phyloP scores from a whole-genome alignment of 1,284 basidiomycete species.

The Lentinula novae-zelandiae region DNA sequence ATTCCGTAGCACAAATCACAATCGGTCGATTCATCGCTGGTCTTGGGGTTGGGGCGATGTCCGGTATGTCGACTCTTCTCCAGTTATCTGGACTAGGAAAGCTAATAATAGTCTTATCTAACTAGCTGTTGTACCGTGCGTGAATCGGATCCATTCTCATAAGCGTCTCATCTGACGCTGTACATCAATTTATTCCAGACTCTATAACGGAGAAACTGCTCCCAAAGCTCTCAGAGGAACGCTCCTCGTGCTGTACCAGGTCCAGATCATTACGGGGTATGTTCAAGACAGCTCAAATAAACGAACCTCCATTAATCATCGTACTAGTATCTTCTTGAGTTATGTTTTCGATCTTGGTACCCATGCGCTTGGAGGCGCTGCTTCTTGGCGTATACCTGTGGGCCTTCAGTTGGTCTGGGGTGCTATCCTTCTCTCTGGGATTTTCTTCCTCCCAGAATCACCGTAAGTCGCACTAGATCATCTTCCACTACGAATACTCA shows the following conservation, averaged over 20 bases:
- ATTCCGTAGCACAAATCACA: constrained; percentile 59
- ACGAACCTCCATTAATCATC: not conserved
- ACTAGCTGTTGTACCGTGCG: constrained; percentile 65
- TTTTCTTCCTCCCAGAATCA: constrained; percentile 79
- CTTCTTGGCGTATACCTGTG: constrained; percentile 70
- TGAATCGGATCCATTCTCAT: constrained; percentile 4
- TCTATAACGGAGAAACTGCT: constrained; percentile 79
- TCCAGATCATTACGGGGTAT: constrained; percentile 71
- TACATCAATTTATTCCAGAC: constrained; percentile 19
- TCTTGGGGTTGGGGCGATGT: constrained; percentile 75
- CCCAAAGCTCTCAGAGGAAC: constrained; percentile 74
- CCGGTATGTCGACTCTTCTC: constrained; percentile 35
- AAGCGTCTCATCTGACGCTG: not conserved
- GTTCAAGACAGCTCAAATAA: constrained; percentile 14
- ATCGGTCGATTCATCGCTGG: constrained; percentile 70
- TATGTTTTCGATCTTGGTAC: constrained; percentile 73
- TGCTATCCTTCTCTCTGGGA: constrained; percentile 61
- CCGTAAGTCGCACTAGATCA: constrained; percentile 42
- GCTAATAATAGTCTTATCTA: not conserved
- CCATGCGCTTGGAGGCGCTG: constrained; percentile 53
- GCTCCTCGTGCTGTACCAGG: constrained; percentile 71
- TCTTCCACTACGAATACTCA: not conserved
- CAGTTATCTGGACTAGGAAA: not conserved
- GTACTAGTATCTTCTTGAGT: constrained; percentile 60
- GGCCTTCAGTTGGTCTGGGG: constrained; percentile 70